Conservation (phyloP, 2,329 filamentous ascomycete species). For the Aspergillus jensenii region DNA sequence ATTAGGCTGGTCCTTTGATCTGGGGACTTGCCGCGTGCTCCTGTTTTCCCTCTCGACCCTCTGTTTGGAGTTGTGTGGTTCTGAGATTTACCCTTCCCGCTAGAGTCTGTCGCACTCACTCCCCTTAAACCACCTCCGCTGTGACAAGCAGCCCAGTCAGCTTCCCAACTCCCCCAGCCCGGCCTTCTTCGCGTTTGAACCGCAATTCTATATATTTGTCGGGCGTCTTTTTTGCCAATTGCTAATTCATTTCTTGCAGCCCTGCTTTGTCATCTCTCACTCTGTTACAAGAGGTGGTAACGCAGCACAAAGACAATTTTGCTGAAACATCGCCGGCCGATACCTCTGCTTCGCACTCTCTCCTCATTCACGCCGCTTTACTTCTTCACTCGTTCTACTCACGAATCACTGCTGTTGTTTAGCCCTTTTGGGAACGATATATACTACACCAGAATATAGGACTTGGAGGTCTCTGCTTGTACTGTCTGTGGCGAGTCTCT, state of each 20-base stretch:
- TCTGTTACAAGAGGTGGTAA: conserved; percentile 7
- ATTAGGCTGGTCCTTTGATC: conserved; percentile 24
- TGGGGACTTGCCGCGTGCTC: conserved; percentile 8
- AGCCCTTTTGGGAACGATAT: background rate
- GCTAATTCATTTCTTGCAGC: conserved; percentile 6
- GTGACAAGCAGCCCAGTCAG: conserved; percentile 16
- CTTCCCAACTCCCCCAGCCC: conserved; percentile 14
- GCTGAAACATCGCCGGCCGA: conserved; percentile 23
- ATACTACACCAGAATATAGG: background rate
- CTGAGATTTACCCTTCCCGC: conserved; percentile 24
- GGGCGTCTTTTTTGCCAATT: background rate
- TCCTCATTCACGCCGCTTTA: conserved; percentile 8
- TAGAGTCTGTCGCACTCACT: conserved; percentile 23
- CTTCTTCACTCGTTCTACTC: conserved; percentile 11
- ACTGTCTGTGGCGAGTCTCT: conserved; percentile 6
- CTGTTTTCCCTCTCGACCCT: conserved; percentile 4
- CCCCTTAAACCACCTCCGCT: conserved; percentile 25
- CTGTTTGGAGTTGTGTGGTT: conserved; percentile 18
- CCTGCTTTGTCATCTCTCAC: conserved; percentile 8
- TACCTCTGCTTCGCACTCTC: conserved; percentile 19
- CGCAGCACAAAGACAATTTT: conserved; percentile 22
- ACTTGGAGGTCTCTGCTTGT: background rate
- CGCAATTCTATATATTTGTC: conserved; percentile 8
- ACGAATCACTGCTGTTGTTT: background rate
- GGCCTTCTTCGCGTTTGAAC: conserved; percentile 9